Evolutionary conservation across 2,329 filamentous ascomycete genomes (phyloP), one percentile per base, ranked within the genome.

Genomic region (Metarhizium sp.): DNA sequence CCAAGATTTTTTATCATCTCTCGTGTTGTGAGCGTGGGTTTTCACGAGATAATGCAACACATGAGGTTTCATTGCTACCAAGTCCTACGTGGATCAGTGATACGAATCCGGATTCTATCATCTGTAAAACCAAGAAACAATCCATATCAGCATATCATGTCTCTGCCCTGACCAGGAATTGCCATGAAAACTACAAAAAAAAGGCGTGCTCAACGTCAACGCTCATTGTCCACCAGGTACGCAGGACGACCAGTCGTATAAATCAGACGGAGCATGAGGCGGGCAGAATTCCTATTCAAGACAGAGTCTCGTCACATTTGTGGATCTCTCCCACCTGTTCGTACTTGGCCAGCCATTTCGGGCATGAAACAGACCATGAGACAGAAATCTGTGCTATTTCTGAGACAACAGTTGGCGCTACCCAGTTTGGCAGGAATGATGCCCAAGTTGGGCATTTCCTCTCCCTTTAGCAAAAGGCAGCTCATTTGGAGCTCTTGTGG

Each of bases 211-310:
- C 32, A 7, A 7, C 6, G 32, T 34, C 32, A 7, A 7, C 6
- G 32, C 10, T 11, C 32, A 34, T 34, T 34, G 38, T 36, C 13
- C 34, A 36, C 8, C 34, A 36, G 13, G 38, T 13, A 11, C 11
- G 14, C 16, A 16, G 14, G 32, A 11, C 49, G 34, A 10, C 14
- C 16, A 16, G 32, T 34, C 8, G 30, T 47, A 53, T 47, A 53
- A 47, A 14, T 38, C 6, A 36, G 29, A 50, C 38, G 47, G 38
- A 50, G 25, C 50, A 18, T 30, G 43, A 54, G 49, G 14, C 47
- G 25, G 8, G 36, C 11, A 50, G 36, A 54, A 55, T 51, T 52
- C 50, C 54, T 29, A 45, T 52, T n/a, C 25, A 29, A 55, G 54
- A 49, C 54, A 55, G 4, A 5, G 45, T 55, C 50, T 55, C 54